Evolutionary conservation across 805 yeast genomes (phyloP).

Genomic region (Lipomyces oligophaga): DNA sequence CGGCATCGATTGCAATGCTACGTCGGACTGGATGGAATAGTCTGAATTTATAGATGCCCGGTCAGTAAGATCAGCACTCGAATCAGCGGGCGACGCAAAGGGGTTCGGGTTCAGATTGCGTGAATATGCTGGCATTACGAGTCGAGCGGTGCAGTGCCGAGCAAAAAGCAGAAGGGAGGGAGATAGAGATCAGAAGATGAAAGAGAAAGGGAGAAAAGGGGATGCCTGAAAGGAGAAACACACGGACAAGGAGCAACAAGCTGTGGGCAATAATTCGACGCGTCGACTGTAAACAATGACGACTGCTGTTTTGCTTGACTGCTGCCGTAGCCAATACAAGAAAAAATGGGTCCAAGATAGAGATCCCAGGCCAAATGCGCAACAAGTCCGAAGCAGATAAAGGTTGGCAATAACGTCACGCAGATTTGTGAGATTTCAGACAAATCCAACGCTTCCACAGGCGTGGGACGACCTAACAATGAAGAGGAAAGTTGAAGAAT

Average conservation of each 20-base stretch:
- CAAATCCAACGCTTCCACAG: too few species aligned
- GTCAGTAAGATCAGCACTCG: slow-evolving; percentile 12
- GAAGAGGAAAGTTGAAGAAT: too few species aligned
- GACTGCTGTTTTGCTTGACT: too few species aligned
- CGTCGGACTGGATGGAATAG: slow-evolving; percentile 19
- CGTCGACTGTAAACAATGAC: too few species aligned
- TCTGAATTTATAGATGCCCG: slow-evolving; percentile 22
- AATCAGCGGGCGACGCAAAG: slow-evolving; percentile 24
- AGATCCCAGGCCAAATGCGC: too few species aligned
- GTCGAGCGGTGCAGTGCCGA: neutral
- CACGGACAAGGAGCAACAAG: neutral
- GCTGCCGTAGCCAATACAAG: too few species aligned
- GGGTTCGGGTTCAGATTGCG: slow-evolving; percentile 25
- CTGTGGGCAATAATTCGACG: too few species aligned
- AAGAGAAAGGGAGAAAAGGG: neutral
- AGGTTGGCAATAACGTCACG: too few species aligned
- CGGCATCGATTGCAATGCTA: slow-evolving; percentile 11
- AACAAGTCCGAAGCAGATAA: too few species aligned
- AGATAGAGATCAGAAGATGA: neutral
- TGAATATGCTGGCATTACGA: slow-evolving; percentile 7
- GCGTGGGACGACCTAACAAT: too few species aligned
- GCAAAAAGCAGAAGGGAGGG: slow-evolving; percentile 1
- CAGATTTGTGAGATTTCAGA: too few species aligned
- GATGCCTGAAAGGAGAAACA: neutral
- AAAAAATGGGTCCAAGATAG: too few species aligned